Evolutionary conservation across 2,329 filamentous ascomycete genomes (phyloP).

Genomic region (Colletotrichum sp.): DNA sequence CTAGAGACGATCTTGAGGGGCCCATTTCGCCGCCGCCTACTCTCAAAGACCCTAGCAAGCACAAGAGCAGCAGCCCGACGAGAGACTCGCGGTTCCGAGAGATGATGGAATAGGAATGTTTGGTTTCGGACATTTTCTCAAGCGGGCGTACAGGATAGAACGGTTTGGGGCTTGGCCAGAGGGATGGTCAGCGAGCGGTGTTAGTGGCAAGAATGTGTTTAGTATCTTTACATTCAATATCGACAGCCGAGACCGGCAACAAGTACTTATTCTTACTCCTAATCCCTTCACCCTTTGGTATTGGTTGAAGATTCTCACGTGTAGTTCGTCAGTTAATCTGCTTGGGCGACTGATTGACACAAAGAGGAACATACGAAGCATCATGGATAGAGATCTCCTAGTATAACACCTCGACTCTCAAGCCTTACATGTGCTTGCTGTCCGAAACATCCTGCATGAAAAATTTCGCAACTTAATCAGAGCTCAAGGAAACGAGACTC

Average conservation of each 20-base stretch:
- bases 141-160: background rate
- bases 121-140: background rate
- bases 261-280: background rate
- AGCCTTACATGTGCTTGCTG: background rate
- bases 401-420: background rate
- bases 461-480: too few relatives aligned
- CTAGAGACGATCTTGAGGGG: constrained; percentile 30
- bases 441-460: background rate
- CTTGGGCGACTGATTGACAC: background rate
- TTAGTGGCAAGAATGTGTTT: background rate
- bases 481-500: too few relatives aligned
- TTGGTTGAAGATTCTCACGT: background rate
- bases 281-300: background rate
- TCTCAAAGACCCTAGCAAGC: constrained; percentile 35
- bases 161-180: background rate
- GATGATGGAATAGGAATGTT: constrained; percentile 45
- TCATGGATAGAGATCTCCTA: background rate
- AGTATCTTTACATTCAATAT: background rate
- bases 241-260: background rate
- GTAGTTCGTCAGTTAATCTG: background rate
- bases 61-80: constrained; percentile 55
- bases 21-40: constrained; percentile 42
- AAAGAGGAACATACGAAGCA: background rate
- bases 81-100: constrained; percentile 66
- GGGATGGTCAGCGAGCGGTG: background rate